Evolutionary conservation across 352 stramenopile genomes (phyloP).

Genomic region (Thraustochytrium sp.): DNA sequence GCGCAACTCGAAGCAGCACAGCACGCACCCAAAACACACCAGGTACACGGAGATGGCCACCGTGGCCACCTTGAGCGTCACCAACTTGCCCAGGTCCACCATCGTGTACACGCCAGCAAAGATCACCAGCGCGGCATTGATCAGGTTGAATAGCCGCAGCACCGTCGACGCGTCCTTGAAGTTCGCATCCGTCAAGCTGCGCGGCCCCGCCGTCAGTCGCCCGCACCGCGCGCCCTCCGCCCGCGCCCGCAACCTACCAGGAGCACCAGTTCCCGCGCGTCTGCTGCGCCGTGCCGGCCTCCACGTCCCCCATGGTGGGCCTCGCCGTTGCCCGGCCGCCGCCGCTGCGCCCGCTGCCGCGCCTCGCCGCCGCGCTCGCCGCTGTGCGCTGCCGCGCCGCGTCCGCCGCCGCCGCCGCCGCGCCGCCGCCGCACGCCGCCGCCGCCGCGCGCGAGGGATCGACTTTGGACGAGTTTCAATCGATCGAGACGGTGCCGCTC

Average conservation of each 20-base stretch:
- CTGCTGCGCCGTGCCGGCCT: not conserved
- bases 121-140: slow-evolving; percentile 41
- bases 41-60: slow-evolving; percentile 32
- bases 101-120: slow-evolving; percentile 38
- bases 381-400: too few relatives aligned
- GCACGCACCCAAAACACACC: slow-evolving; percentile 37
- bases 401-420: too few relatives aligned
- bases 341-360: too few relatives aligned
- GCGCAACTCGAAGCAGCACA: slow-evolving; percentile 46
- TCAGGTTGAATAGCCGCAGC: slow-evolving; percentile 15
- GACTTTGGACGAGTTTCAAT: too few relatives aligned
- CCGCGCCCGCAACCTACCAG: not conserved
- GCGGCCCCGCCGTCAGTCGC: not conserved
- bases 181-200: slow-evolving; percentile 15
- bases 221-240: too few relatives aligned
- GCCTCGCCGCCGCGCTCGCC: too few relatives aligned
- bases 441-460: too few relatives aligned
- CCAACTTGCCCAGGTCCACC: not conserved
- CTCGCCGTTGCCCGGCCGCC: too few relatives aligned
- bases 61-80: slow-evolving; percentile 31
- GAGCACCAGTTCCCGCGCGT: not conserved
- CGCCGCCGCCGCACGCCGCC: too few relatives aligned
- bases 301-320: not conserved
- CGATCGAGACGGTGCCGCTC: too few relatives aligned
- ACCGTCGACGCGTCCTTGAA: slow-evolving; percentile 9